phyloP scores from a whole-genome alignment of 2,329 filamentous ascomycete genomes.

The Arthrocladium fulminans region DNA sequence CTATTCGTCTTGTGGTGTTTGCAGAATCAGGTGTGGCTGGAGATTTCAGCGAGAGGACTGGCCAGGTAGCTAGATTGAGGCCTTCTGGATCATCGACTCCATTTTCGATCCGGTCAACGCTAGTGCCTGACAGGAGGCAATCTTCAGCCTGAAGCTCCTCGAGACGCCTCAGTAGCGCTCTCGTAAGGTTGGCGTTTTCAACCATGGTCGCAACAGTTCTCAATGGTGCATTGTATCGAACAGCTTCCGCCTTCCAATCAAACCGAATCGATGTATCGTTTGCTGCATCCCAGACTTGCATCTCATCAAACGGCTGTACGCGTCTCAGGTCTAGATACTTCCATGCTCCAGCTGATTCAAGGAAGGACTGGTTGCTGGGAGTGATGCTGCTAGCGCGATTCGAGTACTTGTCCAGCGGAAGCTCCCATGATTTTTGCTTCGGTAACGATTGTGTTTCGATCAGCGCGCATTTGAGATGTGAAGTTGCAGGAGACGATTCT shows the following conservation, averaged over 20 bases:
- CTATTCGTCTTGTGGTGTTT: constrained; percentile 47
- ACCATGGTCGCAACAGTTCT: constrained; percentile 87
- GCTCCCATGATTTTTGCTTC: constrained; percentile 57
- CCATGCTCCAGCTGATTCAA: constrained; percentile 81
- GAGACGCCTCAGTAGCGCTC: constrained; percentile 63
- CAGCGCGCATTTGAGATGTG: constrained; percentile 72
- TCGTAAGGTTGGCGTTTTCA: constrained; percentile 84
- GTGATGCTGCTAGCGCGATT: constrained; percentile 95
- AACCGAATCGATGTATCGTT: constrained; percentile 83
- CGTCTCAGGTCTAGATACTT: constrained; percentile 60
- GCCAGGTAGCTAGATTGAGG: constrained; percentile 77
- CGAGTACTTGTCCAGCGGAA: constrained; percentile 63
- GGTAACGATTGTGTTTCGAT: constrained; percentile 81
- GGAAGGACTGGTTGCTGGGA: constrained; percentile 72
- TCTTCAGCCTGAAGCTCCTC: constrained; percentile 50
- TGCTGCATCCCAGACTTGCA: constrained; percentile 98
- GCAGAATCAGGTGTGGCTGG: constrained; percentile 18
- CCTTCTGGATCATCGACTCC: constrained; percentile 59
- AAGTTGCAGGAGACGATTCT: constrained; percentile 69
- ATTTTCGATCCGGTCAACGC: constrained; percentile 68
- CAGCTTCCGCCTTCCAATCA: constrained; percentile 53
- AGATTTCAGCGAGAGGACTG: constrained; percentile 64
- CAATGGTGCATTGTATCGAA: constrained; percentile 27
- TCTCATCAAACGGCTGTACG: constrained; percentile 82
- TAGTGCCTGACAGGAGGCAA: constrained; percentile 64